Percentiles rank a stretch among this genome's conserved stretches.
These are phyloP conservation scores for grape (Vitis vinifera) DNA, from an alignment of 164 flowering plant species.

Conservation along the genomic window ASM3070453v1 NC_081822.1:6710501-6711000, in stretches of 20 bases:
- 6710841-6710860: neutral
- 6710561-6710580: slow-evolving; percentile 7
- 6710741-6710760: slow-evolving; percentile 43
- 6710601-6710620: slow-evolving; percentile 35
- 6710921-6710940: too few relatives aligned
- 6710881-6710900: too few relatives aligned
- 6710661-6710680: slow-evolving; percentile 17
- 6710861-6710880: too few relatives aligned
- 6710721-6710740: slow-evolving; percentile 42
- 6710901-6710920: too few relatives aligned
- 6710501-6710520: slow-evolving; percentile 24
- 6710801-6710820: neutral
- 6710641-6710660: neutral
- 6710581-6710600: neutral
- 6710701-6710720: slow-evolving; percentile 41
- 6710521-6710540: slow-evolving; percentile 4
- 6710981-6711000: too few relatives aligned
- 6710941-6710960: too few relatives aligned
- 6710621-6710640: slow-evolving; percentile 18
- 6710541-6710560: neutral
- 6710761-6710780: slow-evolving; percentile 33
- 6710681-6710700: slow-evolving; percentile 39
- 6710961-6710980: too few relatives aligned
- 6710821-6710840: neutral
- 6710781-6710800: neutral